Percentiles rank a stretch among this genome's conserved stretches.
phyloP scores from a whole-genome alignment of 2,329 filamentous ascomycete genomes.

The Clonostachys chloroleuca region DNA sequence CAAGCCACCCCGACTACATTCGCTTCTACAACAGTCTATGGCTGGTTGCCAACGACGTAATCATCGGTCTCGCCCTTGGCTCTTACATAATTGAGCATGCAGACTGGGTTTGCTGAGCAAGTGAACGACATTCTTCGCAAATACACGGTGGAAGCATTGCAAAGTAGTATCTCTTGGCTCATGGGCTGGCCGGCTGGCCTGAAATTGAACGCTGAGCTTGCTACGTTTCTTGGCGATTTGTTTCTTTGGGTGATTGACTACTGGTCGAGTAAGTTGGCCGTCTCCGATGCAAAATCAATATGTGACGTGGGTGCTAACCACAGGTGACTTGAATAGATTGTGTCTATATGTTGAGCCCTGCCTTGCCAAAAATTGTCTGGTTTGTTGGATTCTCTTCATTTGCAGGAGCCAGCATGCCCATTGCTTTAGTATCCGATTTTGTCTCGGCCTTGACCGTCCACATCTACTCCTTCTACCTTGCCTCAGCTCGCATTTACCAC shows the following conservation, averaged over 20 bases:
- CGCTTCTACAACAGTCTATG: slow-evolving; percentile 98
- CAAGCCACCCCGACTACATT: slow-evolving; percentile 95
- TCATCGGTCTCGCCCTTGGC: slow-evolving; percentile 93
- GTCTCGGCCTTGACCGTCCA: slow-evolving; percentile 88
- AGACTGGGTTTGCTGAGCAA: slow-evolving; percentile 75
- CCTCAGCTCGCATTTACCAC: slow-evolving; percentile 93
- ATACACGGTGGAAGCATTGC: slow-evolving; percentile 86
- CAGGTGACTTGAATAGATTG: slow-evolving; percentile 47
- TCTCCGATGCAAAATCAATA: background rate
- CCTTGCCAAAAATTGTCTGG: slow-evolving; percentile 82
- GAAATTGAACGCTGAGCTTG: slow-evolving; percentile 92
- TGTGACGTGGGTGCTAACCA: background rate
- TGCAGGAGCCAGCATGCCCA: slow-evolving; percentile 93
- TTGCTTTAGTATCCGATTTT: slow-evolving; percentile 91
- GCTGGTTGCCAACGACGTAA: slow-evolving; percentile 98
- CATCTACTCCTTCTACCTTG: slow-evolving; percentile 97
- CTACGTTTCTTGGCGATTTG: slow-evolving; percentile 87
- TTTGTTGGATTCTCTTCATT: slow-evolving; percentile 94
- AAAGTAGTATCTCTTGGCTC: slow-evolving; percentile 87
- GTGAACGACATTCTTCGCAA: slow-evolving; percentile 71
- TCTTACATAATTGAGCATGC: slow-evolving; percentile 97
- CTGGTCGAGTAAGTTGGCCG: slow-evolving; percentile 68
- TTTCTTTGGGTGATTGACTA: slow-evolving; percentile 99
- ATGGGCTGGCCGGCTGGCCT: slow-evolving; percentile 94
- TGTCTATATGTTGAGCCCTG: slow-evolving; percentile 72